phyloP scores from a whole-genome alignment of 768 basidiomycete genomes.

The Lactifluus subvellereus region DNA sequence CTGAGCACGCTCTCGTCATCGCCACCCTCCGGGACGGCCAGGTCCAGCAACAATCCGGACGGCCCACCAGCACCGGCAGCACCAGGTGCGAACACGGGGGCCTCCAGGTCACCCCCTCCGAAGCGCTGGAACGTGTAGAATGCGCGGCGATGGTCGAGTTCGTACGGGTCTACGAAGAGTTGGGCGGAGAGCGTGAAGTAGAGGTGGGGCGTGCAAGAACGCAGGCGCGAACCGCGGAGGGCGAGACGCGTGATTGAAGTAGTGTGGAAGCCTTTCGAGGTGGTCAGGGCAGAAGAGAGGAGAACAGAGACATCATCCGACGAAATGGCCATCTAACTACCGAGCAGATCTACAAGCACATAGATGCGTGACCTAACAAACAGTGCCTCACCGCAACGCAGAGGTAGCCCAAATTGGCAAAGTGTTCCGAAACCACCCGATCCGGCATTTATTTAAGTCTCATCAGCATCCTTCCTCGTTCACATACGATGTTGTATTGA shows the following conservation, averaged over 20 bases:
- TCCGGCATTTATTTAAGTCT: no score
- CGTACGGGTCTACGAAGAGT: slow-evolving; percentile 13
- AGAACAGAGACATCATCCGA: background rate
- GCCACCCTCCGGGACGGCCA: slow-evolving; percentile 1
- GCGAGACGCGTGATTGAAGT: slow-evolving; percentile 4
- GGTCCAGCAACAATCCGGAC: slow-evolving; percentile 4
- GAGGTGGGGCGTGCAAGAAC: slow-evolving; percentile 4
- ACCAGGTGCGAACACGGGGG: background rate
- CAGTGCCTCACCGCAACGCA: no score
- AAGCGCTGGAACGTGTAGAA: slow-evolving; percentile 18
- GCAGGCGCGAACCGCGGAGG: background rate
- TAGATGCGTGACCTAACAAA: no score
- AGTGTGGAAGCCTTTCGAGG: slow-evolving; percentile 6
- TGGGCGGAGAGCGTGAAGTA: slow-evolving; percentile 8
- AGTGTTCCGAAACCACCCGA: no score
- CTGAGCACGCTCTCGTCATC: background rate
- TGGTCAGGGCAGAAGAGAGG: slow-evolving; percentile 4
- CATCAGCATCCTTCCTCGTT: no score
- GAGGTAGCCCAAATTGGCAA: no score
- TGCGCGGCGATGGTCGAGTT: background rate
- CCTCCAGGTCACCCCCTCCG: slow-evolving; percentile 14
- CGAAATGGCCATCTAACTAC: slow-evolving; percentile 1
- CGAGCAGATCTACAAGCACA: no score
- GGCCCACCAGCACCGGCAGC: background rate
- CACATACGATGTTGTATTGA: background rate